Evolutionary conservation across 257 asterid species (phyloP), one percentile per base, ranked within the genome.

Genomic region (Plantago elongata): DNA sequence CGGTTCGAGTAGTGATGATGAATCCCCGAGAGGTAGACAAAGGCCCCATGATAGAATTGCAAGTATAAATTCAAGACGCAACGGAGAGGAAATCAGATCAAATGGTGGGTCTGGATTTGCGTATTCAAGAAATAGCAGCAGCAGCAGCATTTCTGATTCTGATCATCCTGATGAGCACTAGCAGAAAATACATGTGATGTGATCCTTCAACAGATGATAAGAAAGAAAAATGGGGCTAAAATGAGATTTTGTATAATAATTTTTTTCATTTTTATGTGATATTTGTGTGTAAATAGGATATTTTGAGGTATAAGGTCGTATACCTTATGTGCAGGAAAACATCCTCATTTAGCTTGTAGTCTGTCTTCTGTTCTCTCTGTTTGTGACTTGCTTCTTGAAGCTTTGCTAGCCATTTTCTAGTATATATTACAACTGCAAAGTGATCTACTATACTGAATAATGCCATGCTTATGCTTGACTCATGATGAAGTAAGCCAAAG

Each of bases 291-390:
- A 54, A 10, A 17, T 58, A 58, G 63, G 50, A 58, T 54, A 54
- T 18, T 54, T 40, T 18, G 59, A 54, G 59, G 63, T 58, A 30
- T 56, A 15, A 22, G 27, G 15, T 49, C 27, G n/a, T 13, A 46
- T 57, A 42, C 62, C 62, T 57, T 3, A 58, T 58, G 63, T 58
- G 63, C 63, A 58, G 63, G 47, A 34, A 15, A 42, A 58, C 37
- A 9, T 40, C 51, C 47, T 58, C 63, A 38, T 42, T 29, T 37
- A 57, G 46, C 62, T 40, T 57, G 37, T 57, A 13, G 48, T 14
- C 40, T 57, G 12, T 57, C 22, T 40, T 16, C 12, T 38, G 7
- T n/a, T 34, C 4, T 14, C 17, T 57, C 2, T 30, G 12, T 3
- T 37, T 57, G 13, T 11, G 13, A 14, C 3, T 8, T 57, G 12